These are phyloP conservation scores for Bretziella fagacearum DNA, from an alignment of 2,329 filamentous ascomycete genomes.

Conservation along the genomic window DNA sequence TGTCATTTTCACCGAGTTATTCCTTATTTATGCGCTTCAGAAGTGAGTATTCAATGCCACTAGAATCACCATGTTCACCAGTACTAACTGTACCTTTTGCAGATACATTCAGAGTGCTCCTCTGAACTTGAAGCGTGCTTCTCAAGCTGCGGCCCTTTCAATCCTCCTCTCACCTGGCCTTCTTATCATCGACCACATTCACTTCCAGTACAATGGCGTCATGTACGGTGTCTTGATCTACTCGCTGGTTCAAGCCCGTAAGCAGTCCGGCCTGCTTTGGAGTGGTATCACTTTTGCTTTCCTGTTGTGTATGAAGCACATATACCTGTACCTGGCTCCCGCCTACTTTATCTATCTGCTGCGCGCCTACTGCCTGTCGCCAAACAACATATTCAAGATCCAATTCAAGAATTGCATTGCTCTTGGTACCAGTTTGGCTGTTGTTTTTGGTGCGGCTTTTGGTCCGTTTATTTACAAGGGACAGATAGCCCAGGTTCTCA, in stretches of 20 bases:
- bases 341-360: slow-evolving; percentile 91
- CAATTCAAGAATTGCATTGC: slow-evolving; percentile 67
- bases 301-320: slow-evolving; percentile 89
- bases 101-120: slow-evolving; percentile 63
- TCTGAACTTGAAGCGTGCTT: slow-evolving; percentile 47
- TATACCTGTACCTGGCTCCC: slow-evolving; percentile 89
- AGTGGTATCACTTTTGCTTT: slow-evolving; percentile 74
- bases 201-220: slow-evolving; percentile 98
- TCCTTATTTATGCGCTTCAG: slow-evolving; percentile 69
- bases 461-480: slow-evolving; percentile 71
- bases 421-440: slow-evolving; percentile 54
- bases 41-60: slow-evolving; percentile 28
- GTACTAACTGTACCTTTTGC: not conserved
- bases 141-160: slow-evolving; percentile 75
- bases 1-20: slow-evolving; percentile 69
- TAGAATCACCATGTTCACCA: not conserved
- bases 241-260: slow-evolving; percentile 68
- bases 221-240: slow-evolving; percentile 82
- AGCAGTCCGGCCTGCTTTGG: slow-evolving; percentile 53
- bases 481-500: slow-evolving; percentile 70
- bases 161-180: slow-evolving; percentile 83
- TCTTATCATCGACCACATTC: slow-evolving; percentile 93
- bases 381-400: slow-evolving; percentile 58
- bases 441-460: slow-evolving; percentile 65
- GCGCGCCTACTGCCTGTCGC: slow-evolving; percentile 72